These are phyloP conservation scores for Ophiostoma perfectum DNA, from an alignment of 2,329 filamentous ascomycete species.

Conservation along the genomic window DNA sequence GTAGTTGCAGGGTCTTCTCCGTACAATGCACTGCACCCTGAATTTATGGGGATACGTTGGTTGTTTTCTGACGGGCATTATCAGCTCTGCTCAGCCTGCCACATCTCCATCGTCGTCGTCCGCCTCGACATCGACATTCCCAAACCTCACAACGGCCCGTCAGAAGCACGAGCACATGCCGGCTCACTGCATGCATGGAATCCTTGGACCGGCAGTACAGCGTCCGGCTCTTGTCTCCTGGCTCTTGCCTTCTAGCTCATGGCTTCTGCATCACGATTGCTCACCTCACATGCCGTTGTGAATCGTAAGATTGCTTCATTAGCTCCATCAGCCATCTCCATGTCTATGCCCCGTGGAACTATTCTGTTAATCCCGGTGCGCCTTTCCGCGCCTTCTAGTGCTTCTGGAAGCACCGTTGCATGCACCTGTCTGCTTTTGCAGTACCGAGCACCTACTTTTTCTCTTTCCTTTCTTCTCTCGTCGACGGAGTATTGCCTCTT, in stretches of 20 bases:
- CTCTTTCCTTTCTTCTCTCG: background rate
- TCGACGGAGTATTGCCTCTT: background rate
- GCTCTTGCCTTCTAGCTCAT: background rate
- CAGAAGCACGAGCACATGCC: background rate
- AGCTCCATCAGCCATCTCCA: too few relatives aligned
- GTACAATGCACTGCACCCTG: background rate
- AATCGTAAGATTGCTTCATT: background rate
- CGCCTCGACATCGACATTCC: background rate
- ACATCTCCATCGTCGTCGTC: background rate
- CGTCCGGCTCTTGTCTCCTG: background rate
- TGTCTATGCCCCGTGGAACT: background rate
- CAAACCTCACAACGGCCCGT: background rate
- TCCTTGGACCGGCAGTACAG: background rate
- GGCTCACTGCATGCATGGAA: background rate
- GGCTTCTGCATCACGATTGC: background rate
- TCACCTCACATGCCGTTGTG: background rate
- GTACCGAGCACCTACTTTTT: background rate
- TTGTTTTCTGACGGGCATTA: too few relatives aligned
- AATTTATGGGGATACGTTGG: too few relatives aligned
- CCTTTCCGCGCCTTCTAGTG: conserved; percentile 4
- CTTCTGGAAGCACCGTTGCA: conserved; percentile 1
- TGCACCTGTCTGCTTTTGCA: background rate
- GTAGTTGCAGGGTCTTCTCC: background rate
- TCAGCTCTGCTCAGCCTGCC: too few relatives aligned
- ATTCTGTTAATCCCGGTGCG: background rate